Conservation (phyloP, 306 rosid species). For the Pterocarpus macrocarpus region DNA sequence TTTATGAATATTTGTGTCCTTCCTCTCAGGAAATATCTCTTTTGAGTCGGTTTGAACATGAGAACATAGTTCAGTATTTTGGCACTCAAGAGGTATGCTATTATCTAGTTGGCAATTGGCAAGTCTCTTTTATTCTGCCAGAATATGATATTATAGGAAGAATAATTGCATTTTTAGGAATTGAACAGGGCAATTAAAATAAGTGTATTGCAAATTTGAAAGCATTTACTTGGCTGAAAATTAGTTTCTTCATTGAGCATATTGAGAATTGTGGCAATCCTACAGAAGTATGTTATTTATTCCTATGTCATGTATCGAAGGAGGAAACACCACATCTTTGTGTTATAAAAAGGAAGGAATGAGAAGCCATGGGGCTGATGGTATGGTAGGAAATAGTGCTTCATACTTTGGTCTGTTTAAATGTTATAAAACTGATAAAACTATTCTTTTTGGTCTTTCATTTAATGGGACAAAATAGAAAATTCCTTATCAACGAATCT, state of each 20-base stretch:
- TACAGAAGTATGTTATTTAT: background rate
- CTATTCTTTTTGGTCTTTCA: constrained; percentile 3
- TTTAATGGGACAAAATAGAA: background rate
- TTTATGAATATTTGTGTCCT: constrained; percentile 31
- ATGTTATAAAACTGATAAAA: background rate
- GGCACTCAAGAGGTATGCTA: constrained; percentile 73
- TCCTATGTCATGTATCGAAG: background rate
- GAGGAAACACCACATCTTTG: background rate
- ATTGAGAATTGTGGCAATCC: constrained; percentile 11
- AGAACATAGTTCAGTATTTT: constrained; percentile 70
- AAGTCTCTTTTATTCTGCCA: constrained; percentile 17
- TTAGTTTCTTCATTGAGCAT: constrained; percentile 22
- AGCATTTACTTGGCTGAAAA: constrained; percentile 33
- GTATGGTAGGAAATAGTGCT: background rate
- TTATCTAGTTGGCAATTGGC: constrained; percentile 18
- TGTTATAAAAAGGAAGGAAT: too few species aligned
- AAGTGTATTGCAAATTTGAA: constrained; percentile 23
- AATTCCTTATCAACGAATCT: background rate
- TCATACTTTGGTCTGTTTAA: constrained; percentile 7
- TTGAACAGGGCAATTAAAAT: constrained; percentile 8
- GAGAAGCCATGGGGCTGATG: background rate
- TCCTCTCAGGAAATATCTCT: constrained; percentile 69
- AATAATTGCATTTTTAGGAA: constrained; percentile 10
- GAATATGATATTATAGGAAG: constrained; percentile 30
- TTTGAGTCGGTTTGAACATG: constrained; percentile 67